Percentiles rank a stretch among this genome's conserved stretches.
These are phyloP conservation scores for Wickerhamiella allomyrinae DNA, from an alignment of 805 yeast species.

Conservation along the genomic window DNA sequence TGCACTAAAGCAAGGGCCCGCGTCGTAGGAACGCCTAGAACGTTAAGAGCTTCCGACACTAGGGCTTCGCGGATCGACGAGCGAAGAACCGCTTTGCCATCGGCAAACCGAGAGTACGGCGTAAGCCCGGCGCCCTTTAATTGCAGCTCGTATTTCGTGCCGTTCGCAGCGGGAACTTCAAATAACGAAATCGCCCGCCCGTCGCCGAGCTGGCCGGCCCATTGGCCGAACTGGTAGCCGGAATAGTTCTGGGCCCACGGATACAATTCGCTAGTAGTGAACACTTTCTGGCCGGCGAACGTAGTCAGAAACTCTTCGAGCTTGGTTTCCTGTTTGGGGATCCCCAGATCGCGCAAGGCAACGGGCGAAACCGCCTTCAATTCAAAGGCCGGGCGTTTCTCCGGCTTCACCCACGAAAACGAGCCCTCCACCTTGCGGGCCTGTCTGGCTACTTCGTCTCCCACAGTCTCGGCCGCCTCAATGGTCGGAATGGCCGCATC, in stretches of 20 bases:
- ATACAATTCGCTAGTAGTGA: conserved; percentile 30
- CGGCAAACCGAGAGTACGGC: conserved; percentile 89
- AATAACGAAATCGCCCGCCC: conserved; percentile 81
- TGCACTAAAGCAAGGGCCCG: conserved; percentile 62
- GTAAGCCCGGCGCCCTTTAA: conserved; percentile 87
- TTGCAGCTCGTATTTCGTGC: conserved; percentile 49
- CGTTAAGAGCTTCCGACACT: conserved; percentile 65
- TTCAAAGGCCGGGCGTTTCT: conserved; percentile 29
- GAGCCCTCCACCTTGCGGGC: conserved; percentile 46
- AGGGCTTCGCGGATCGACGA: conserved; percentile 82
- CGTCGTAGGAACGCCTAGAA: conserved; percentile 75
- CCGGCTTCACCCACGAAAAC: conserved; percentile 64
- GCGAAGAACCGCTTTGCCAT: conserved; percentile 84
- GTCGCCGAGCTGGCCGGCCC: conserved; percentile 96
- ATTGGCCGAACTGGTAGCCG: conserved; percentile 90
- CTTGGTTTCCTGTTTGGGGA: conserved; percentile 28
- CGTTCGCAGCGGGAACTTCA: conserved; percentile 38
- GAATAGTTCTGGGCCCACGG: conserved; percentile 92
- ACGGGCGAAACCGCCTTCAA: conserved; percentile 43
- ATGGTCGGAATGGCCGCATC: conserved; percentile 28
- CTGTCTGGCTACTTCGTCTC: conserved; percentile 29
- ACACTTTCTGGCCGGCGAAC: conserved; percentile 45
- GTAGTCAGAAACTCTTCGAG: conserved; percentile 38
- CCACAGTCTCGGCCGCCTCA: conserved; percentile 22
- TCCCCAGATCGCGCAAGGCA: conserved; percentile 50